A percentile compares a stretch with the other conserved stretches of the same genome.
Conservation (phyloP, 306 rosid species). For the Coriaria nepalensis region DNA sequence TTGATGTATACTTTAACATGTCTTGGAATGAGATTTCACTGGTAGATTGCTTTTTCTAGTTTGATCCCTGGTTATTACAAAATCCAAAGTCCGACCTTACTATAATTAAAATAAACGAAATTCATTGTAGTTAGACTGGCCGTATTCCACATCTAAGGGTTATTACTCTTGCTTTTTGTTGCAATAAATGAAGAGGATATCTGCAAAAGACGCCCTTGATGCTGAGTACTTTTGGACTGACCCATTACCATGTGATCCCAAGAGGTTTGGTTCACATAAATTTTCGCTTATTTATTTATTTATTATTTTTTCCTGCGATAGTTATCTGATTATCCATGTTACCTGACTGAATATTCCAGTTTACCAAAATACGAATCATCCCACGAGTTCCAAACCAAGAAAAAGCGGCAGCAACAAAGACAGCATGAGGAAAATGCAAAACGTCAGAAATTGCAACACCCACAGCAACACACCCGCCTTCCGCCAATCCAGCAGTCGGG, state of each 20-base stretch:
- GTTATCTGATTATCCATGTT: too few relatives aligned
- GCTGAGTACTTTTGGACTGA: slow-evolving; percentile 45
- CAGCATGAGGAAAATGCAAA: slow-evolving; percentile 40
- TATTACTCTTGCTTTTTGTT: not conserved
- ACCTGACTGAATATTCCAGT: slow-evolving; percentile 9
- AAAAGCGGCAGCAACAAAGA: slow-evolving; percentile 38
- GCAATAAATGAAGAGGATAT: slow-evolving; percentile 23
- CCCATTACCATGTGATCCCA: slow-evolving; percentile 43
- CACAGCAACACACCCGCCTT: slow-evolving; percentile 32
- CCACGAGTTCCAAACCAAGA: slow-evolving; percentile 43
- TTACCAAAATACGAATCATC: slow-evolving; percentile 37
- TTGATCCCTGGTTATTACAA: too few relatives aligned
- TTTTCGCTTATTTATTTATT: too few relatives aligned
- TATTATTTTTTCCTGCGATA: too few relatives aligned
- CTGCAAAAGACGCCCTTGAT: slow-evolving; percentile 42
- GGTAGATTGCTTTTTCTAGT: too few relatives aligned
- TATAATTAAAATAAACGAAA: too few relatives aligned
- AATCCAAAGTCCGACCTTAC: too few relatives aligned
- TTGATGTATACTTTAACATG: too few relatives aligned
- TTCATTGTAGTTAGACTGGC: not conserved
- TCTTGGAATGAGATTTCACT: too few relatives aligned
- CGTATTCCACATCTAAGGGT: not conserved
- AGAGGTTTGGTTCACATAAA: slow-evolving; percentile 17
- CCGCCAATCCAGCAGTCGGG: slow-evolving; percentile 45
- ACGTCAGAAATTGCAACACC: slow-evolving; percentile 40